Conservation (phyloP, 495 filamentous ascomycete species). For the Tetracladium setigerum region DNA sequence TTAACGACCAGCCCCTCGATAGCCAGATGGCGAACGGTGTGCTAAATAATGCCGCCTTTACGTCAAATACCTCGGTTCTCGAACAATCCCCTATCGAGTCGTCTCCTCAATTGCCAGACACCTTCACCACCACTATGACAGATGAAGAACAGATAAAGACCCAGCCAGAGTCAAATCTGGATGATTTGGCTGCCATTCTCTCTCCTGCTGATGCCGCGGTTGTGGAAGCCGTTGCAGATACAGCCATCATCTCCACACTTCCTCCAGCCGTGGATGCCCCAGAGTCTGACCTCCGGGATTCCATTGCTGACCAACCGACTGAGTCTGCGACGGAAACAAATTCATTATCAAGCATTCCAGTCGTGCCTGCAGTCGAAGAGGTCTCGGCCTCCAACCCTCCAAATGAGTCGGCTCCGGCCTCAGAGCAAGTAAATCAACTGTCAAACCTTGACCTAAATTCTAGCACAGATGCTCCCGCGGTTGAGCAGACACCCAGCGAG, state of each 20-base stretch:
- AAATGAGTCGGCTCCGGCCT: neutral
- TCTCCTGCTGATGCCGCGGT: slow-evolving; percentile 12
- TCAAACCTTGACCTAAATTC: neutral
- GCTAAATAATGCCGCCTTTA: slow-evolving; percentile 9
- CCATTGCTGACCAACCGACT: neutral
- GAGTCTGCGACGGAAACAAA: too few relatives aligned
- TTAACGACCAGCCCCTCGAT: neutral
- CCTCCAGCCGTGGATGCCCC: slow-evolving; percentile 18
- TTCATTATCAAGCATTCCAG: too few relatives aligned
- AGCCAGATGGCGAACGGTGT: slow-evolving; percentile 11
- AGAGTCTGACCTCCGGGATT: slow-evolving; percentile 19
- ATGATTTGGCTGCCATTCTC: neutral
- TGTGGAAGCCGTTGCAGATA: slow-evolving; percentile 16
- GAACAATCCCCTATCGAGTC: slow-evolving; percentile 18
- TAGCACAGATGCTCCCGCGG: neutral
- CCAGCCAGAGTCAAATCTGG: neutral
- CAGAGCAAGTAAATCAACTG: neutral
- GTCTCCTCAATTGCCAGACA: slow-evolving; percentile 13
- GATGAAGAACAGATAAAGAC: slow-evolving; percentile 1
- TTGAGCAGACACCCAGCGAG: neutral
- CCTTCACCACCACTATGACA: slow-evolving; percentile 10
- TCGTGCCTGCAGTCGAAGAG: neutral
- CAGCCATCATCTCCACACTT: slow-evolving; percentile 5
- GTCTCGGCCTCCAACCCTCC: too few relatives aligned
- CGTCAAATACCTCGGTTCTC: slow-evolving; percentile 7